phyloP scores from a whole-genome alignment of 2,329 filamentous ascomycete genomes.

The Septoria linicola region DNA sequence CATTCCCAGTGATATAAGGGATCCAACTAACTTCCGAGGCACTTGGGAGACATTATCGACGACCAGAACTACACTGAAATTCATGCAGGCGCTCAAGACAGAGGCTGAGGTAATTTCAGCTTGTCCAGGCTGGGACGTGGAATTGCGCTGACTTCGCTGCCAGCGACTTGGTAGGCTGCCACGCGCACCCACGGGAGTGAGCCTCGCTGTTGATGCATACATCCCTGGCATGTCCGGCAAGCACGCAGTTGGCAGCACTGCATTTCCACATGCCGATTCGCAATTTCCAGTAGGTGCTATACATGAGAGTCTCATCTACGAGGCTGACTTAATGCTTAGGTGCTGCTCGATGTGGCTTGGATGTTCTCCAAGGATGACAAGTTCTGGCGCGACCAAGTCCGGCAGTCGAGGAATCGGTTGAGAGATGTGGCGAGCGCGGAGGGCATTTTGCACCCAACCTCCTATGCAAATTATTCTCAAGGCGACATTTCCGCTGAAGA shows the following conservation, averaged over 20 bases:
- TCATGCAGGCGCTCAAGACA: background rate
- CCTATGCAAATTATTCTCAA: slow-evolving; percentile 6
- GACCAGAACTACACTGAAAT: background rate
- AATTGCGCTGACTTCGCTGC: background rate
- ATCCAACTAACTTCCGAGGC: slow-evolving; percentile 1
- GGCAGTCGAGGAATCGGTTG: slow-evolving; percentile 2
- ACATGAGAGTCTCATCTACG: background rate
- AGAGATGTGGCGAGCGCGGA: background rate
- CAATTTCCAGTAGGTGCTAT: slow-evolving; percentile 3
- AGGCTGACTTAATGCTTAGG: slow-evolving; percentile 1
- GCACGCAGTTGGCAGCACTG: background rate
- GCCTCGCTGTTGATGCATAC: slow-evolving; percentile 5
- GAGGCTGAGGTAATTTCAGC: background rate
- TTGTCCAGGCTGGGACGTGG: background rate
- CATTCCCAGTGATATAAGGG: background rate
- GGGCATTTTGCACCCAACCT: slow-evolving; percentile 2
- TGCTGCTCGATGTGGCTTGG: slow-evolving; percentile 10
- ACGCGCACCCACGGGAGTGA: slow-evolving; percentile 1
- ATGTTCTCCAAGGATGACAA: slow-evolving; percentile 2
- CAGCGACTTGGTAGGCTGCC: slow-evolving; percentile 4
- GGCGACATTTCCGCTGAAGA: background rate
- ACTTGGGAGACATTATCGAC: slow-evolving; percentile 9
- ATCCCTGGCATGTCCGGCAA: slow-evolving; percentile 6
- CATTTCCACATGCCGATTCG: slow-evolving; percentile 2
- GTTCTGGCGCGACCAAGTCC: slow-evolving; percentile 2